Evolutionary conservation across 2,329 filamentous ascomycete genomes (phyloP).

Genomic region (Leptoxyphium fumago): DNA sequence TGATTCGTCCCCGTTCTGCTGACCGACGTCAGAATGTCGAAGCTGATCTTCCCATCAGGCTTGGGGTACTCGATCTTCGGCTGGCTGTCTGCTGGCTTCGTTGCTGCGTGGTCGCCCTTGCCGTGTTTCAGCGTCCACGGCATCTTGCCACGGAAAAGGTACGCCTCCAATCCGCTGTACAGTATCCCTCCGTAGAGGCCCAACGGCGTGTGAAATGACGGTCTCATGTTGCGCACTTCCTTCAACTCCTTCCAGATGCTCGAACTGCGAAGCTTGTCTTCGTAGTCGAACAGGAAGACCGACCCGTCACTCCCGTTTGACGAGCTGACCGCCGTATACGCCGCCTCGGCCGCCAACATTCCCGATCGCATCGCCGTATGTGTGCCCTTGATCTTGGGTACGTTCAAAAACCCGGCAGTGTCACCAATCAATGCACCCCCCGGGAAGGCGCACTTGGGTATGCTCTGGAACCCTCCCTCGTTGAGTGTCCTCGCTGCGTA

Average conservation of each 20-base stretch:
- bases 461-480: conserved; percentile 94
- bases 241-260: conserved; percentile 88
- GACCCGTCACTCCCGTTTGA: conserved; percentile 44
- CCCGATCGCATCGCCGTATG: conserved; percentile 97
- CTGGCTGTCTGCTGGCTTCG: conserved; percentile 64
- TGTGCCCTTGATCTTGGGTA: conserved; percentile 96
- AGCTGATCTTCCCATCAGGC: conserved; percentile 85
- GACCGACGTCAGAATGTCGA: conserved; percentile 92
- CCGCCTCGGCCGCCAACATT: conserved; percentile 87
- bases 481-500: conserved; percentile 85
- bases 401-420: conserved; percentile 90
- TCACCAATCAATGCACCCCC: conserved; percentile 92
- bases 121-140: conserved; percentile 92
- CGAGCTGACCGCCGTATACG: conserved; percentile 56
- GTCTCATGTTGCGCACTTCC: conserved; percentile 93
- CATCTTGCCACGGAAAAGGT: conserved; percentile 64
- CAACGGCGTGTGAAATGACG: conserved; percentile 77
- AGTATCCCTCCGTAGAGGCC: conserved; percentile 79
- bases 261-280: conserved; percentile 72
- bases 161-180: conserved; percentile 89
- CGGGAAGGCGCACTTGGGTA: conserved; percentile 92
- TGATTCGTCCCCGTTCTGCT: conserved; percentile 94
- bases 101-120: conserved; percentile 60
- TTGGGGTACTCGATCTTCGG: conserved; percentile 92
- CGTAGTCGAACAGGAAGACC: conserved; percentile 89